Conservation (phyloP, 345 rosid genomes). For the Turnera subulata region DNA sequence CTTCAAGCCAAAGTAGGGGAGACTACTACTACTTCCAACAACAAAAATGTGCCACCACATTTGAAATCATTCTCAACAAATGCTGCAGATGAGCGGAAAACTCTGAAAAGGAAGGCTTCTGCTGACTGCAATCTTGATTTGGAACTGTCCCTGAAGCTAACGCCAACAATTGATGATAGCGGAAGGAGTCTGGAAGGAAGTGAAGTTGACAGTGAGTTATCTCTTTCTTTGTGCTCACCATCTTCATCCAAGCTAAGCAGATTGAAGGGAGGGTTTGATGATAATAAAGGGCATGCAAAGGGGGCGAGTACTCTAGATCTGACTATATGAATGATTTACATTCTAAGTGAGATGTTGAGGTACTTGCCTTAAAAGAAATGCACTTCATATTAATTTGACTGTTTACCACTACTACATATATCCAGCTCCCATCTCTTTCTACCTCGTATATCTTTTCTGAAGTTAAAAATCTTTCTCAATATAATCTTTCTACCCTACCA, state of each 20-base stretch:
- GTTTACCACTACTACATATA: constrained; percentile 9
- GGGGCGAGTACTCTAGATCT: constrained; percentile 92
- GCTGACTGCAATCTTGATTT: constrained; percentile 26
- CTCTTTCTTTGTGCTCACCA: constrained; percentile 18
- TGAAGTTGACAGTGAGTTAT: constrained; percentile 18
- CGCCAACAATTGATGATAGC: constrained; percentile 5
- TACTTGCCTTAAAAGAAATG: constrained; percentile 46
- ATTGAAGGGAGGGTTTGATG: constrained; percentile 27
- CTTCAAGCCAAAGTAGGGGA: constrained; percentile 7
- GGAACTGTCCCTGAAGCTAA: constrained; percentile 20
- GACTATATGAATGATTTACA: constrained; percentile 78
- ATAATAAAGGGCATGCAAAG: constrained; percentile 30
- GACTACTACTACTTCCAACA: background rate
- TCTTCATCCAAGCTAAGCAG: constrained; percentile 38
- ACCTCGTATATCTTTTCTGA: too few species aligned
- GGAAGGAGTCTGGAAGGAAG: constrained; percentile 7
- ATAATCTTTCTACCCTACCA: background rate
- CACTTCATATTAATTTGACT: constrained; percentile 4
- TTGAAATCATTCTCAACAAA: background rate
- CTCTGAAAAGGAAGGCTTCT: constrained; percentile 33
- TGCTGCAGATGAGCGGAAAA: constrained; percentile 22
- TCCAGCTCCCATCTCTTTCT: background rate
- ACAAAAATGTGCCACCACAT: background rate
- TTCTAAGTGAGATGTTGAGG: constrained; percentile 97
- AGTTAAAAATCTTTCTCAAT: too few species aligned